Evolutionary conservation across 139 green algal genomes (phyloP).

Genomic region (Micromonas pusilla): DNA sequence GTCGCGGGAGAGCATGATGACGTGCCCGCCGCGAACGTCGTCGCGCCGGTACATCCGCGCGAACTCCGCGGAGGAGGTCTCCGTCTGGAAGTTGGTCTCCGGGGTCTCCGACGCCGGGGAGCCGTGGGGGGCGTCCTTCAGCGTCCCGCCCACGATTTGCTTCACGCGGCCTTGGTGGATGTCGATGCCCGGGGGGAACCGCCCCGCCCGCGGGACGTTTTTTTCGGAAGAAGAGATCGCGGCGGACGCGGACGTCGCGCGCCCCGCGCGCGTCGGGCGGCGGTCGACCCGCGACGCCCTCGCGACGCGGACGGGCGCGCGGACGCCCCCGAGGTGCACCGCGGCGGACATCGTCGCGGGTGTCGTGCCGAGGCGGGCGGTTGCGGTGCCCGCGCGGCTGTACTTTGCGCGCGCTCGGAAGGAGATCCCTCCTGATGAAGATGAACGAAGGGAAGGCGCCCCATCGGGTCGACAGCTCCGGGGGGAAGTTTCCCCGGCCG

Average conservation of each 20-base stretch:
- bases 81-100: slow-evolving; percentile 93
- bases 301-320: background rate
- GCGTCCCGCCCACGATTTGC: slow-evolving; percentile 94
- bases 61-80: slow-evolving; percentile 72
- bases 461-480: too few species aligned
- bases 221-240: too few species aligned
- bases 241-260: too few species aligned
- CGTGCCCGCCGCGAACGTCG: slow-evolving; percentile 78
- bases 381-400: too few species aligned
- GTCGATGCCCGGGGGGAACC: slow-evolving; percentile 96
- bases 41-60: slow-evolving; percentile 76
- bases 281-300: too few species aligned
- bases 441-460: too few species aligned
- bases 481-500: too few species aligned
- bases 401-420: too few species aligned
- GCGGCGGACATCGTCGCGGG: background rate
- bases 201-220: slow-evolving; percentile 26
- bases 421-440: too few species aligned
- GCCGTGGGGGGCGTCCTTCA: slow-evolving; percentile 62
- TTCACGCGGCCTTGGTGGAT: slow-evolving; percentile 99
- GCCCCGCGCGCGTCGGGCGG: too few species aligned
- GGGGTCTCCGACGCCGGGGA: slow-evolving; percentile 35
- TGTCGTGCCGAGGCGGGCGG: too few species aligned
- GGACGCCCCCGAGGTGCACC: background rate
- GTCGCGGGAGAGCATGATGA: slow-evolving; percentile 90